Evolutionary conservation across 805 yeast species (phyloP), one percentile per base, ranked within the genome.

Genomic region (Pichia phayaonensis): DNA sequence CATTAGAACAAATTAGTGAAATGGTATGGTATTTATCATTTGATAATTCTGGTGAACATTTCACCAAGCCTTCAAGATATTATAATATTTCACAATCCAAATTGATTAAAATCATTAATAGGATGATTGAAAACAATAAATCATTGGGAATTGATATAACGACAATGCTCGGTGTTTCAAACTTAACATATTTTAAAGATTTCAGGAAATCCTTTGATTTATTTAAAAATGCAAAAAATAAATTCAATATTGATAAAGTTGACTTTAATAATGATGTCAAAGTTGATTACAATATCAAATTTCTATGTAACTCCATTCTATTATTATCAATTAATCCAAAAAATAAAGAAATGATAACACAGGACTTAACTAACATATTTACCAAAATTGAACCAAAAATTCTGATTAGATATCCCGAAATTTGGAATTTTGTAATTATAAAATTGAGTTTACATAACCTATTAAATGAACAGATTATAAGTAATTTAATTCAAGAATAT

Each of bases 161-260:
- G 0, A 60, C 64, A 1, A 54, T 65, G 48, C 48, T 65, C n/a
- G 67, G 62, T 1, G 66, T 63, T 18, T 60, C 68, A 1, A 62
- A 62, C 27, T 42, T 61, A 15, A 50, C 65, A 8, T 64, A 53
- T 45, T 59, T 54, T 45, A 54, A 42, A 22, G 54, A 60, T 49
- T 59, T 54, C 8, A 47, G 52, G 10, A 64, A 64, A 45, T 53
- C 67, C 2, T 56, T 52, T 40, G 53, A 49, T 18, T 47, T 62
- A 41, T 61, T 59, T 40, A 58, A 61, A 46, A 57, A 59, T 22
- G 69, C 69, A 3, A 62, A 64, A 45, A 56, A 52, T 24, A 58
- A 60, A 45, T 65, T 66, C 47, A 40, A 59, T 56, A 18, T 29
- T 40, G 34, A 38, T 11, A 46, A 42, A 12, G 10, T 23, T 18